Conservation (phyloP, 1,139 yeast genomes). For the Lodderomyces elongisporus region DNA sequence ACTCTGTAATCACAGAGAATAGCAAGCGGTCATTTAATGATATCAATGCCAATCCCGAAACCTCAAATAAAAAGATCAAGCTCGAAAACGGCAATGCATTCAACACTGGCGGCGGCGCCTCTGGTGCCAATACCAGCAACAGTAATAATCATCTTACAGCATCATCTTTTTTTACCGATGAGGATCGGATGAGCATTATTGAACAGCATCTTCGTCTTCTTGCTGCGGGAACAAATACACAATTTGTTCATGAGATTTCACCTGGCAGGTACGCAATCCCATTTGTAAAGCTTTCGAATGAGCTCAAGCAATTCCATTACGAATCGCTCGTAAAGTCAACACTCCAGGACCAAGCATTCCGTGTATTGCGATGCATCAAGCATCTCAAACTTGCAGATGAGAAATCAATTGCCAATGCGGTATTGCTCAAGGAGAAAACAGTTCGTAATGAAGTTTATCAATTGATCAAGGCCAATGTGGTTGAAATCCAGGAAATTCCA, state of each 20-base stretch:
- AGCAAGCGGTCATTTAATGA: conserved; percentile 22
- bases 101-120: not conserved
- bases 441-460: conserved; percentile 62
- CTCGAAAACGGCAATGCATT: conserved; percentile 27
- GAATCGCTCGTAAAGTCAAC: conserved; percentile 59
- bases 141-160: too few relatives aligned
- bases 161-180: conserved; percentile 6
- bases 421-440: conserved; percentile 70
- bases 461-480: conserved; percentile 51
- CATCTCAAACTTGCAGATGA: conserved; percentile 74
- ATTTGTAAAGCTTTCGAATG: conserved; percentile 35
- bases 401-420: conserved; percentile 70
- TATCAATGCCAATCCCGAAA: conserved; percentile 13
- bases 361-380: conserved; percentile 66
- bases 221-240: conserved; percentile 35
- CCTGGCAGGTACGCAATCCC: conserved; percentile 43
- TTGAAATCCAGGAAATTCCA: conserved; percentile 88
- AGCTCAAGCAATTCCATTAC: conserved; percentile 50
- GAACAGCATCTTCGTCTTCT: conserved; percentile 52
- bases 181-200: conserved; percentile 16
- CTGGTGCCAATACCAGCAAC: conserved; percentile 4
- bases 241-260: conserved; percentile 41
- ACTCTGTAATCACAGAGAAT: conserved; percentile 40
- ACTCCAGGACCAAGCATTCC: conserved; percentile 51
- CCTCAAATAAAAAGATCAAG: conserved; percentile 40